Evolutionary conservation across 768 basidiomycete species (phyloP).

Genomic region (Podaxis sp.): DNA sequence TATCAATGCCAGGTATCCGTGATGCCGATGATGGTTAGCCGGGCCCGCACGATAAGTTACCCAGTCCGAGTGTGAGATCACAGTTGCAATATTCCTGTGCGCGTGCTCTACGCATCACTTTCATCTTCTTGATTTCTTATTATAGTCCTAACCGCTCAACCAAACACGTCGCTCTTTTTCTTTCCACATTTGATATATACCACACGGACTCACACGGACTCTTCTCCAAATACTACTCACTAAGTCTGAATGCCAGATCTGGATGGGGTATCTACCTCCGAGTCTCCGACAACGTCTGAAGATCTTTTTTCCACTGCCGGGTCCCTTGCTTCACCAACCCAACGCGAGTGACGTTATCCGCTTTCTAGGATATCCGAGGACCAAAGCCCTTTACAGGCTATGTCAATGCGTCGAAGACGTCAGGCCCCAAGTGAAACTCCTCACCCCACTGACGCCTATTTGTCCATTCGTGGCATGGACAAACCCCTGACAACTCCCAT

Average conservation of each 20-base stretch:
- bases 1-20: too few species aligned
- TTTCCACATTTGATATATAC: background rate
- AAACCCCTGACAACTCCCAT: background rate
- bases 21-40: background rate
- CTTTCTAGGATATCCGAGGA: slow-evolving; percentile 1
- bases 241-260: background rate
- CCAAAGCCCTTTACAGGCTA: background rate
- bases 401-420: background rate
- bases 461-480: background rate
- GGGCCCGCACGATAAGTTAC: background rate
- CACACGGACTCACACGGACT: background rate
- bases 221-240: too few species aligned
- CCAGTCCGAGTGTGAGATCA: background rate
- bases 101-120: background rate
- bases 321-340: background rate
- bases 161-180: background rate
- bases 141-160: background rate
- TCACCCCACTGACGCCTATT: background rate
- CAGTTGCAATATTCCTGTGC: background rate
- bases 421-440: too few species aligned
- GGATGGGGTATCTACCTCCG: background rate
- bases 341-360: background rate
- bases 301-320: background rate
- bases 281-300: background rate
- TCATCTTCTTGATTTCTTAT: background rate